A percentile compares a stretch with the other conserved stretches of the same genome.
phyloP scores from a whole-genome alignment of 108 stramenopile species.

The Nitzschia sp. region DNA sequence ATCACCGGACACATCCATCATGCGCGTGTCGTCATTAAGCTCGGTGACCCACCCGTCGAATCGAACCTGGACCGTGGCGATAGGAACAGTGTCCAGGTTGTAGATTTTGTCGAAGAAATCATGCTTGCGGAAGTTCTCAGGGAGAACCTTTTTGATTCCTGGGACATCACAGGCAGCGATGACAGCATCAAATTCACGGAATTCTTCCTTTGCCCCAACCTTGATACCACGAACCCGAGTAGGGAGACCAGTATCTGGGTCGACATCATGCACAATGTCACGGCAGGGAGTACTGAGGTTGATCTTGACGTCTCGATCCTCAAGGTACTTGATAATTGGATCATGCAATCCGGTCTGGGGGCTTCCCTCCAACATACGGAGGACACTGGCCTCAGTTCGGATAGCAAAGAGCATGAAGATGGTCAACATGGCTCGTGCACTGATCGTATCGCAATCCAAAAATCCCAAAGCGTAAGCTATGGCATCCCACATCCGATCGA shows the following conservation, averaged over 20 bases:
- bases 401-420: conserved; percentile 97
- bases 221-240: conserved; percentile 83
- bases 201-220: conserved; percentile 65
- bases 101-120: conserved; percentile 95
- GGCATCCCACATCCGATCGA: conserved; percentile 97
- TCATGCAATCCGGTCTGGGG: conserved; percentile 94
- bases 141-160: conserved; percentile 94
- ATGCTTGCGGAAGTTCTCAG: conserved; percentile 87
- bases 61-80: conserved; percentile 95
- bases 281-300: conserved; percentile 62
- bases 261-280: conserved; percentile 84
- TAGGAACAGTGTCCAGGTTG: conserved; percentile 94
- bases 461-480: conserved; percentile 97
- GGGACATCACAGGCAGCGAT: conserved; percentile 93
- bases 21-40: conserved; percentile 80
- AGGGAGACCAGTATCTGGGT: conserved; percentile 73
- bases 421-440: conserved; percentile 95
- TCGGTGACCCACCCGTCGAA: conserved; percentile 98
- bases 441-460: conserved; percentile 94
- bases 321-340: conserved; percentile 93
- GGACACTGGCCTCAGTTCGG: conserved; percentile 93
- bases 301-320: conserved; percentile 88
- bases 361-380: conserved; percentile 94
- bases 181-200: conserved; percentile 84
- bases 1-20: conserved; percentile 90